Conservation (phyloP, 352 stramenopile genomes). For the Phytophthora nicotianae region DNA sequence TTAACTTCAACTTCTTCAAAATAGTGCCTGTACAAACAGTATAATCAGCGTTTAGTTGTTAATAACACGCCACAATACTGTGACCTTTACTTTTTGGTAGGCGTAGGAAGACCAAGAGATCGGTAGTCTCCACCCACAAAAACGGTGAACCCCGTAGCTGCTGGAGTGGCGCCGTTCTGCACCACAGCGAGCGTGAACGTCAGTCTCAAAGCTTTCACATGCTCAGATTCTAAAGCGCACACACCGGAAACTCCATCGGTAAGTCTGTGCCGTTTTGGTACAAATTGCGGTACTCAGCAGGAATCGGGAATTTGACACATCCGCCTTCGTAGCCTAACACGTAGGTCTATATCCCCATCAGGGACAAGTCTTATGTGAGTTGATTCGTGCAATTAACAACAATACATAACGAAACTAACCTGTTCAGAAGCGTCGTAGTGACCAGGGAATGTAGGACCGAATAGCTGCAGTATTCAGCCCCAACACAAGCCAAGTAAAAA, state of each 20-base stretch:
- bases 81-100: slow-evolving; percentile 52
- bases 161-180: slow-evolving; percentile 79
- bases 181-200: neutral
- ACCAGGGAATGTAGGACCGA: slow-evolving; percentile 85
- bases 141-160: slow-evolving; percentile 71
- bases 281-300: slow-evolving; percentile 66
- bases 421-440: slow-evolving; percentile 69
- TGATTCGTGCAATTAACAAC: neutral
- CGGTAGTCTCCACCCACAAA: slow-evolving; percentile 61
- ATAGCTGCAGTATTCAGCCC: slow-evolving; percentile 49
- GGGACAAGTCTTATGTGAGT: neutral
- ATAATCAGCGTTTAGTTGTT: slow-evolving; percentile 3
- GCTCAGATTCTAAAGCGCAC: slow-evolving; percentile 2
- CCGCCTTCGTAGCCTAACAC: slow-evolving; percentile 73
- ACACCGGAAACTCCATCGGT: slow-evolving; percentile 81
- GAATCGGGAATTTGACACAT: slow-evolving; percentile 81
- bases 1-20: slow-evolving; percentile 74
- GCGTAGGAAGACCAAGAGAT: slow-evolving; percentile 39
- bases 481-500: neutral
- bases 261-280: slow-evolving; percentile 82
- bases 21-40: slow-evolving; percentile 54
- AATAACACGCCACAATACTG: neutral
- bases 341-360: slow-evolving; percentile 54
- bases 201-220: neutral
- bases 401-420: slow-evolving; percentile 30